phyloP scores from a whole-genome alignment of 2,329 filamentous ascomycete genomes.

The Pseudocercospora ulei region DNA sequence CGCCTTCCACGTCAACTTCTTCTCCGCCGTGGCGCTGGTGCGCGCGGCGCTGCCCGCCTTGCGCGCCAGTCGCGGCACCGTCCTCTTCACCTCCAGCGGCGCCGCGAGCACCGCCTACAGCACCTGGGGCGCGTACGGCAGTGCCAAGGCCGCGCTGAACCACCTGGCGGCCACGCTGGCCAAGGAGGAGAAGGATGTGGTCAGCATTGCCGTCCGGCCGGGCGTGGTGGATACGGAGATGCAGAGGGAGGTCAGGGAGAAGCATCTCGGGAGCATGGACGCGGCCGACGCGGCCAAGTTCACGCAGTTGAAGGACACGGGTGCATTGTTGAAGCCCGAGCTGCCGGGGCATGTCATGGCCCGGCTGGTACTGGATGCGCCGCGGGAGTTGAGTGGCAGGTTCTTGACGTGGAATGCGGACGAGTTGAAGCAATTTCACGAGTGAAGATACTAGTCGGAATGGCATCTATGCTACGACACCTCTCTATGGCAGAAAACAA shows the following conservation, averaged over 20 bases:
- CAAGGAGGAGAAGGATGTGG: slow-evolving; percentile 67
- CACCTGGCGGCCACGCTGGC: slow-evolving; percentile 64
- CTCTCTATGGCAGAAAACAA: too few species aligned
- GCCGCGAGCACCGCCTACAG: slow-evolving; percentile 58
- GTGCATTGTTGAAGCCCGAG: slow-evolving; percentile 60
- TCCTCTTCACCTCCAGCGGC: slow-evolving; percentile 72
- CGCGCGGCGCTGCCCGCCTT: slow-evolving; percentile 61
- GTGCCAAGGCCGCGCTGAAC: slow-evolving; percentile 74
- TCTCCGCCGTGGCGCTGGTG: slow-evolving; percentile 71
- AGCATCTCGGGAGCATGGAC: slow-evolving; percentile 55
- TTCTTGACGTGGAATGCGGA: slow-evolving; percentile 53
- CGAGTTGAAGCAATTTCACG: slow-evolving; percentile 31
- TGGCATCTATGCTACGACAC: too few species aligned
- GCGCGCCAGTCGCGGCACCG: slow-evolving; percentile 56
- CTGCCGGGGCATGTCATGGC: slow-evolving; percentile 82
- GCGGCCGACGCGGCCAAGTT: slow-evolving; percentile 55
- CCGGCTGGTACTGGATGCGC: slow-evolving; percentile 57
- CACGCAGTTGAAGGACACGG: slow-evolving; percentile 56
- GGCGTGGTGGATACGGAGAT: slow-evolving; percentile 83
- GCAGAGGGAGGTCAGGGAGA: slow-evolving; percentile 71
- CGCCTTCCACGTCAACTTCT: slow-evolving; percentile 75
- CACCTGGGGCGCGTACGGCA: slow-evolving; percentile 72
- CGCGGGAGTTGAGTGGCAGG: slow-evolving; percentile 61
- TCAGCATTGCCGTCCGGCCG: slow-evolving; percentile 61
- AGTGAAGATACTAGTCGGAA: slow-evolving; percentile 15